Percentiles rank a stretch among this genome's conserved stretches.
Evolutionary conservation across 179 eudicot genomes (phyloP).

Genomic region (Nepenthes alata): DNA sequence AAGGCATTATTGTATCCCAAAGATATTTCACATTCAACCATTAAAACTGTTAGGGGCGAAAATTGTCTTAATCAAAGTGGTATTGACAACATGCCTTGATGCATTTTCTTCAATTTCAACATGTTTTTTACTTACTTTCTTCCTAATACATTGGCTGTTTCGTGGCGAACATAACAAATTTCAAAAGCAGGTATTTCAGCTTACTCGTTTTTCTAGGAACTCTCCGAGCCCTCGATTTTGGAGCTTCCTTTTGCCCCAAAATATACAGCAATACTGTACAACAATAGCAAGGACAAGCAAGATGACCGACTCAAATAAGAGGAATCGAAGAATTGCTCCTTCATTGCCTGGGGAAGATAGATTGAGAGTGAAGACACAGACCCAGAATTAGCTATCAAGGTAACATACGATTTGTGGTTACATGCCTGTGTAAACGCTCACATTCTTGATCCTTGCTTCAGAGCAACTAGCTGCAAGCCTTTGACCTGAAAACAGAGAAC

Average conservation of each 20-base stretch:
- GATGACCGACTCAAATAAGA: constrained; percentile 46
- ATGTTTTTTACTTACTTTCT: too few relatives aligned
- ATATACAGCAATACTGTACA: constrained; percentile 71
- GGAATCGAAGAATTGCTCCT: constrained; percentile 54
- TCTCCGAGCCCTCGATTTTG: constrained; percentile 58
- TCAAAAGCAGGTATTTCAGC: constrained; percentile 5
- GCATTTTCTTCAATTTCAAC: too few relatives aligned
- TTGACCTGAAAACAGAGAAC: constrained; percentile 32
- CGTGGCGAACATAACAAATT: background rate
- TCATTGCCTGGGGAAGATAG: constrained; percentile 41
- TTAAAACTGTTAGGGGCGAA: too few relatives aligned
- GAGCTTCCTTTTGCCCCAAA: constrained; percentile 81
- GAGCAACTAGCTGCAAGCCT: constrained; percentile 63
- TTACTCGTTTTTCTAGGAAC: constrained; percentile 82
- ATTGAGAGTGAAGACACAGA: background rate
- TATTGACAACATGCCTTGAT: too few relatives aligned
- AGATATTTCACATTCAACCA: too few relatives aligned
- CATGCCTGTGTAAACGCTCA: constrained; percentile 64
- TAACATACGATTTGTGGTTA: constrained; percentile 1
- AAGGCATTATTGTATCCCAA: background rate
- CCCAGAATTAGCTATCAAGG: too few relatives aligned
- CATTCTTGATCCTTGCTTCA: constrained; percentile 30
- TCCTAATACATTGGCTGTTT: too few relatives aligned
- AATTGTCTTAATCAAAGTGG: too few relatives aligned
- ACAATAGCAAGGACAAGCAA: constrained; percentile 36